Conservation (phyloP, 257 asterid genomes). For the Solanum pinnatisectum region DNA sequence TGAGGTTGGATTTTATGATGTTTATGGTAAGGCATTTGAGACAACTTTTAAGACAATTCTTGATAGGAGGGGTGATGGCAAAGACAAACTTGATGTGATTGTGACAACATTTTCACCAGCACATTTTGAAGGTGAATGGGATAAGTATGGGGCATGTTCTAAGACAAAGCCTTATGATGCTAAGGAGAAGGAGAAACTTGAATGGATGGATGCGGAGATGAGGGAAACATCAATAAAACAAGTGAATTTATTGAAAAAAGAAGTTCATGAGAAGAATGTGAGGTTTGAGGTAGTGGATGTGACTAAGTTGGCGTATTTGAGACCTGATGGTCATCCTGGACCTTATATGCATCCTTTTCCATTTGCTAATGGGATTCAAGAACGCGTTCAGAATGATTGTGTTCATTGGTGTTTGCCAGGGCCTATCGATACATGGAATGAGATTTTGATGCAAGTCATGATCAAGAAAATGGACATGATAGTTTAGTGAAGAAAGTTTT, state of each 20-base stretch:
- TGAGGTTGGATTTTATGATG: constrained; percentile 53
- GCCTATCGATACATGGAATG: constrained; percentile 81
- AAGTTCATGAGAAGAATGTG: constrained; percentile 6
- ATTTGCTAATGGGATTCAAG: constrained; percentile 48
- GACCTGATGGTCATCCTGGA: constrained; percentile 90
- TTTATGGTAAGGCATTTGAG: constrained; percentile 33
- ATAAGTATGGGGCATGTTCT: constrained; percentile 59
- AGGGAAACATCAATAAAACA: constrained; percentile 34
- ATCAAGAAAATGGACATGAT: constrained; percentile 23
- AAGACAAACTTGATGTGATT: constrained; percentile 13
- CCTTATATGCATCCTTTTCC: constrained; percentile 72
- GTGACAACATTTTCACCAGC: constrained; percentile 65
- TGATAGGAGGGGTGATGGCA: constrained; percentile 1
- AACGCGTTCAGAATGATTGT: constrained; percentile 54
- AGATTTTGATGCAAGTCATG: constrained; percentile 42
- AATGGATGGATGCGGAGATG: constrained; percentile 60
- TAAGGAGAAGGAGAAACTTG: constrained; percentile 27
- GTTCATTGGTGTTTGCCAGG: constrained; percentile 96
- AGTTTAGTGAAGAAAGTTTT: not conserved
- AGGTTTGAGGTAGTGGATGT: constrained; percentile 61
- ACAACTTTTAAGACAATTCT: constrained; percentile 32
- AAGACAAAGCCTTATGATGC: constrained; percentile 40
- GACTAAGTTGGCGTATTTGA: constrained; percentile 37
- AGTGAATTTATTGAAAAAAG: constrained; percentile 21
- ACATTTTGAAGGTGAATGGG: constrained; percentile 92